Evolutionary conservation across 768 basidiomycete genomes (phyloP), one percentile per base, ranked within the genome.

Genomic region (Plicaturopsis crispa): DNA sequence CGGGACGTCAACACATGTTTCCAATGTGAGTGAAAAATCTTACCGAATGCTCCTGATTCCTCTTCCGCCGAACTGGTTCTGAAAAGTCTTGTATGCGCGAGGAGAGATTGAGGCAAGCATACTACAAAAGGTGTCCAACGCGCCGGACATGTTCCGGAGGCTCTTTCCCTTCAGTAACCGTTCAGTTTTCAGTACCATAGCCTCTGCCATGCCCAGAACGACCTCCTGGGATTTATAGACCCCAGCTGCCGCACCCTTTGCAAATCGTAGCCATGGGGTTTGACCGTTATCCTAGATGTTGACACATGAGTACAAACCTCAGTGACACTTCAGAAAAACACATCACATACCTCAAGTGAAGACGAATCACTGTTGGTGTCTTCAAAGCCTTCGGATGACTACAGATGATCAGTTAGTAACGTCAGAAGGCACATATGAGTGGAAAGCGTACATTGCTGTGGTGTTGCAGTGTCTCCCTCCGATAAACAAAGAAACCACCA

Each of bases 261-360:
- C 49, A 44, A 52, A 55, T 7, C 40, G 38, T 19, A 54, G 38
- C 35, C 36, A 52, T 2, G 52, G 48, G 0, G 45, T 45, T 2
- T 38, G 26, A 0, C 49, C 42, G 21, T 47, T 49, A 23, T 52
- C 44, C 51, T 48, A 5, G 22, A 6, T 18, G n/a, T 8, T 21
- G 17, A 1, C 5, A 33, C 5, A 5, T 6, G 20, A 18, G n/a
- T 31, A n/a, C 17, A 36, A 28, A 10, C 35, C 10, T 13, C n/a
- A n/a, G n/a, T 19, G 10, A n/a, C 26, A 22, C 8, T 24, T 14
- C 13, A 10, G 5, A 11, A 11, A 10, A 35, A 14, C 35, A 6
- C 3, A n/a, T n/a, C n/a, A n/a, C 40, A 10, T 24, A 49, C 50
- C 43, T 36, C 14, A n/a, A n/a, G n/a, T n/a, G n/a, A n/a, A n/a